Evolutionary conservation across 2,329 filamentous ascomycete species (phyloP).

Genomic region (Diplodia sapinea): DNA sequence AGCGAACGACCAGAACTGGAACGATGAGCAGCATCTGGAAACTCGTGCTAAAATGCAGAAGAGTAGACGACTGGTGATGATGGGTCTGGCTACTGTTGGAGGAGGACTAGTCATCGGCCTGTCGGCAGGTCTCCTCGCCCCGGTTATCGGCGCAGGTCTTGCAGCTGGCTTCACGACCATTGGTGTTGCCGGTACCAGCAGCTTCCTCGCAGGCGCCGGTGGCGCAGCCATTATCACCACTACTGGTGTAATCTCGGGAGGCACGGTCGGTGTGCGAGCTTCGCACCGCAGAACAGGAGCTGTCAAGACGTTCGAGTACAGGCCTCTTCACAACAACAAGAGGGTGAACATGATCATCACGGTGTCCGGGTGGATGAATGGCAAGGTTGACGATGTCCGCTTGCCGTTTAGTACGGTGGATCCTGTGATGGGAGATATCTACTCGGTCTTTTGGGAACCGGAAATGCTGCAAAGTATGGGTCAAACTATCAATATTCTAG

Average conservation of each 20-base stretch:
- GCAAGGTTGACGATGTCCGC: conserved; percentile 94
- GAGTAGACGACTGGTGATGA: conserved; percentile 86
- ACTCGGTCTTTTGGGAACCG: conserved; percentile 96
- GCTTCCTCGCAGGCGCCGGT: conserved; percentile 88
- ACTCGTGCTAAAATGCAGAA: conserved; percentile 78
- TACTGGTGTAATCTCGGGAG: conserved; percentile 81
- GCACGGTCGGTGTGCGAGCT: conserved; percentile 83
- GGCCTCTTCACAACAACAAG: conserved; percentile 97
- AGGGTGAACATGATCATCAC: conserved; percentile 94
- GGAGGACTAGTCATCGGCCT: conserved; percentile 94
- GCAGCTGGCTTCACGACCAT: conserved; percentile 96
- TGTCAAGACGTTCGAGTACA: conserved; percentile 95
- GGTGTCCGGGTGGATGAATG: conserved; percentile 97
- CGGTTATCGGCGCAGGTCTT: conserved; percentile 90
- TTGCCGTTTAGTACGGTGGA: conserved; percentile 96
- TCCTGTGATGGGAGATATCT: conserved; percentile 96
- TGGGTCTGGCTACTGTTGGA: conserved; percentile 95
- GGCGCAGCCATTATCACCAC: conserved; percentile 95
- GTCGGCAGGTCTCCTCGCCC: conserved; percentile 88
- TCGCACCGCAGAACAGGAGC: conserved; percentile 87
- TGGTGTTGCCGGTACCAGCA: conserved; percentile 84
- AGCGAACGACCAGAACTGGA: conserved; percentile 95
- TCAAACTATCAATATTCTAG: conserved; percentile 97
- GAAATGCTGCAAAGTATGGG: conserved; percentile 98
- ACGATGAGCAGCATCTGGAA: conserved; percentile 94